A percentile compares a stretch with the other conserved stretches of the same genome.
Conservation (phyloP, 768 basidiomycete genomes). For the Clitopilus hobsonii region DNA sequence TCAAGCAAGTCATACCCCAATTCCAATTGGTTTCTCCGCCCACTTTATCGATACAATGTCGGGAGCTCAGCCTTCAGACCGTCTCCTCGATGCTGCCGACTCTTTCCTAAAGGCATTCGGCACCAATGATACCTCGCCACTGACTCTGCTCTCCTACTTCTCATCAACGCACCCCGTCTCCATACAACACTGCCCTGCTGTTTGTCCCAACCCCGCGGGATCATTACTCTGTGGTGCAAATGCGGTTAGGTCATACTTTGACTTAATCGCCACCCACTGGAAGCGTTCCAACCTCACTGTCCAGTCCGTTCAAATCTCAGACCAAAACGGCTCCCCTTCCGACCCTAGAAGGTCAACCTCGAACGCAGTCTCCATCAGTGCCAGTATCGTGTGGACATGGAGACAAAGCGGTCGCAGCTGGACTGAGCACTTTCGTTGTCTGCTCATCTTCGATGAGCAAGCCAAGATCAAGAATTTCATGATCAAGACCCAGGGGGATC, state of each 20-base stretch:
- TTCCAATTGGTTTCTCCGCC: not conserved
- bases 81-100: constrained; percentile 27
- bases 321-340: not conserved
- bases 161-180: constrained; percentile 30
- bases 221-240: constrained; percentile 36
- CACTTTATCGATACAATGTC: not conserved
- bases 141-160: constrained; percentile 32
- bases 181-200: constrained; percentile 36
- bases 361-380: constrained; percentile 27
- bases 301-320: constrained; percentile 19
- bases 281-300: constrained; percentile 24
- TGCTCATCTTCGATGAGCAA: constrained; percentile 37
- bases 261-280: constrained; percentile 43
- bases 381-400: constrained; percentile 44
- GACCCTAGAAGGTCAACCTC: constrained; percentile 4
- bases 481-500: constrained; percentile 33
- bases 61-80: constrained; percentile 17
- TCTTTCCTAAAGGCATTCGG: constrained; percentile 32
- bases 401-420: constrained; percentile 35
- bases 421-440: constrained; percentile 42
- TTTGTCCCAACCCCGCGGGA: constrained; percentile 26
- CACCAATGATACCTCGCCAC: constrained; percentile 24
- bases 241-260: constrained; percentile 46
- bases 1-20: not conserved
- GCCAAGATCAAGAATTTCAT: constrained; percentile 36